phyloP scores from a whole-genome alignment of 192 early-diverging fungal species.

The Coemansia sp. region DNA sequence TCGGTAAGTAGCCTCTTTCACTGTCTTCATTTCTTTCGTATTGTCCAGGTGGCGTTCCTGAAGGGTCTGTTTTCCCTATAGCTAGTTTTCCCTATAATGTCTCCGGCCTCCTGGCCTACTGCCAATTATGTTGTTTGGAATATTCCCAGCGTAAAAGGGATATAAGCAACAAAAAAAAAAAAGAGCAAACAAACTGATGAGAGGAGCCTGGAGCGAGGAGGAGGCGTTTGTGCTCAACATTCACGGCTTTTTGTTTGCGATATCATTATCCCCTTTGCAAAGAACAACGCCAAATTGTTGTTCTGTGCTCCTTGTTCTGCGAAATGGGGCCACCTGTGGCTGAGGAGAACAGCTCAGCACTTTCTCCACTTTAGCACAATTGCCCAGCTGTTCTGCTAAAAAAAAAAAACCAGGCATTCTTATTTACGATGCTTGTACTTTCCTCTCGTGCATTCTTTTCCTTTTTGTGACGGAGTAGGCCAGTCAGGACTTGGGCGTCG shows the following conservation, averaged over 20 bases:
- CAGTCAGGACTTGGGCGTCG: conserved; percentile 88
- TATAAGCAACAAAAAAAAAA: not conserved
- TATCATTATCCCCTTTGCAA: too few relatives aligned
- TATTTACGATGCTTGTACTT: not conserved
- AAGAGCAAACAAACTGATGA: conserved; percentile 1
- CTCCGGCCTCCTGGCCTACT: not conserved
- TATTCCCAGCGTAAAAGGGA: not conserved
- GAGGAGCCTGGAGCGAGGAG: not conserved
- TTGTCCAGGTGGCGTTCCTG: not conserved
- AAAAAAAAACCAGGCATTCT: not conserved
- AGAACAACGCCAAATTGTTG: too few relatives aligned
- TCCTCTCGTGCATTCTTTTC: not conserved
- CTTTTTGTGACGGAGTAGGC: conserved; percentile 14
- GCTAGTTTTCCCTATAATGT: too few relatives aligned
- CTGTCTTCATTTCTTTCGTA: not conserved
- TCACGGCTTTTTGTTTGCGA: not conserved
- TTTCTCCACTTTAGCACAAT: not conserved
- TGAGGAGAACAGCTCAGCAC: not conserved
- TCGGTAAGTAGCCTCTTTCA: conserved; percentile 62
- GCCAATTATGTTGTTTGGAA: not conserved
- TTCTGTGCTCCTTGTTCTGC: conserved; percentile 3
- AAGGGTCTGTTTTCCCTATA: not conserved
- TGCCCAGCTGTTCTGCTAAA: not conserved
- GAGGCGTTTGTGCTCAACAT: not conserved
- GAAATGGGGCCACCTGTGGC: conserved; percentile 17